Conservation (phyloP, 108 stramenopile species). For the Phaeodactylum tricornutum region DNA sequence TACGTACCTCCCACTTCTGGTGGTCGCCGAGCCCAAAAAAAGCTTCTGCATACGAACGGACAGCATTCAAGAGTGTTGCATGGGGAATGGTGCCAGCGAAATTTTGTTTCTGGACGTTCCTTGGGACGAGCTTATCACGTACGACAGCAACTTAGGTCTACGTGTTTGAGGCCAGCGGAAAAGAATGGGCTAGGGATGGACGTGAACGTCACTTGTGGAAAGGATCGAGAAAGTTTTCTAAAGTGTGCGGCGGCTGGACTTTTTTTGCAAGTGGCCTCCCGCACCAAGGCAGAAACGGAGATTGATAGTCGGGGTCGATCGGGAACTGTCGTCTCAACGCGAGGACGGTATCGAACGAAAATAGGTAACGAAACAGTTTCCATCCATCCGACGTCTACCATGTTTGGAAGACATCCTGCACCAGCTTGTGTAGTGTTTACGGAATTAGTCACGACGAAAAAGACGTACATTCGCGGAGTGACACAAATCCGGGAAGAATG, state of each 20-base stretch:
- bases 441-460: conserved; percentile 77
- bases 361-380: conserved; percentile 77
- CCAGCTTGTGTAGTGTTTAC: conserved; percentile 92
- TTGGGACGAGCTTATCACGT: conserved; percentile 62
- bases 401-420: conserved; percentile 91
- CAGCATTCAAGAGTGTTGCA: conserved; percentile 27
- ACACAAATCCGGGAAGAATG: conserved; percentile 80
- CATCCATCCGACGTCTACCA: conserved; percentile 84
- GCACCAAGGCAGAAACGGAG: conserved; percentile 33
- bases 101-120: conserved; percentile 68
- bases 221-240: conserved; percentile 51
- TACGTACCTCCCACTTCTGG: conserved; percentile 26
- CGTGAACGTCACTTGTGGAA: conserved; percentile 37
- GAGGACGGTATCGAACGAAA: conserved; percentile 89
- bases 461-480: conserved; percentile 71
- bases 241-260: conserved; percentile 88
- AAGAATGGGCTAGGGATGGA: conserved; percentile 64
- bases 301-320: conserved; percentile 32
- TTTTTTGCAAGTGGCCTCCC: conserved; percentile 78
- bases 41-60: background rate
- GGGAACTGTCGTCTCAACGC: conserved; percentile 60
- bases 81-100: conserved; percentile 77
- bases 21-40: background rate
- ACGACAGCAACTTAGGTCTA: conserved; percentile 45
- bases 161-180: conserved; percentile 31